Conservation (phyloP, 192 early-diverging fungal species). For the Coemansia aciculifera region DNA sequence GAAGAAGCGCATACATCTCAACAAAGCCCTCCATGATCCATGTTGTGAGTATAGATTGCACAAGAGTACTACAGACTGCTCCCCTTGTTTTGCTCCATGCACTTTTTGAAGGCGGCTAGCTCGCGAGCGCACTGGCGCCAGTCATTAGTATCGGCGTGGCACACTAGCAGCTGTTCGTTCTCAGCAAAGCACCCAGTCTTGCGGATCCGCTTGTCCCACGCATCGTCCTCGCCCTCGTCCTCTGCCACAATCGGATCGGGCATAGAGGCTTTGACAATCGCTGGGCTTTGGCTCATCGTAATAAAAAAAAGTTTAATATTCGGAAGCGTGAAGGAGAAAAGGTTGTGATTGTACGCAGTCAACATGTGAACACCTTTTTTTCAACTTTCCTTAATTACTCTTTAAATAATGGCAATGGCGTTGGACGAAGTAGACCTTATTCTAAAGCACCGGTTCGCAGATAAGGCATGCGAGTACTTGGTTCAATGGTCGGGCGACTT, state of each 20-base stretch:
- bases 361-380: not conserved
- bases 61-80: not conserved
- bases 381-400: not conserved
- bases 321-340: not conserved
- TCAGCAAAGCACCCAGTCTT: constrained; percentile 77
- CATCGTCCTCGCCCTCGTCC: constrained; percentile 76
- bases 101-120: constrained; percentile 76
- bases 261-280: not conserved
- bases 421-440: constrained; percentile 18
- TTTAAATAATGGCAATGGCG: not conserved
- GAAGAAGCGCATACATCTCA: too few species aligned
- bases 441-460: constrained; percentile 17
- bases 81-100: constrained; percentile 56
- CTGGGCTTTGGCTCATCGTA: not conserved
- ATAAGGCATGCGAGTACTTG: constrained; percentile 26
- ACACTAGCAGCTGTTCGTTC: constrained; percentile 80
- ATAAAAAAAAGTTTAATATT: not conserved
- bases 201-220: constrained; percentile 75
- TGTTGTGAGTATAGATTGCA: not conserved
- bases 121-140: constrained; percentile 81
- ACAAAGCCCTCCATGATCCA: too few species aligned
- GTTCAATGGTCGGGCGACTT: constrained; percentile 39
- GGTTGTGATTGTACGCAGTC: not conserved
- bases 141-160: constrained; percentile 82
- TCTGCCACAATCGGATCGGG: constrained; percentile 20